Evolutionary conservation across 1,284 basidiomycete species (phyloP).

Genomic region (Ceratobasidium sp.): DNA sequence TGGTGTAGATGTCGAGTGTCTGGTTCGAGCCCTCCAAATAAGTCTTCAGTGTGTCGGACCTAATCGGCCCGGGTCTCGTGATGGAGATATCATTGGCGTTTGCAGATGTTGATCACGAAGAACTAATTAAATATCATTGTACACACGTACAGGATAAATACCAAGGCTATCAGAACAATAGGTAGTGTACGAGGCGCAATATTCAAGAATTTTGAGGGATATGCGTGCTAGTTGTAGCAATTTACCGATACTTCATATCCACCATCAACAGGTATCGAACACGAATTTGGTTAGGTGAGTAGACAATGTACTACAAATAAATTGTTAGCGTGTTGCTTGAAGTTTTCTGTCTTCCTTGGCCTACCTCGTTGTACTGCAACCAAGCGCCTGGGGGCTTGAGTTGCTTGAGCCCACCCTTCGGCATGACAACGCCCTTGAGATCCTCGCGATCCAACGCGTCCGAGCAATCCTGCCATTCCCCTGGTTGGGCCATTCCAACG

Average conservation of each 20-base stretch:
- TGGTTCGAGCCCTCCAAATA: not conserved
- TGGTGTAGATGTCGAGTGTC: not conserved
- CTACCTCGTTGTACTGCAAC: constrained; percentile 42
- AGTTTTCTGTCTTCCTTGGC: not conserved
- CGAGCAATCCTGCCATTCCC: constrained; percentile 40
- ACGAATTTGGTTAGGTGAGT: constrained; percentile 41
- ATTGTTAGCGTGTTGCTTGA: not conserved
- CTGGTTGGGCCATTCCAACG: constrained; percentile 39
- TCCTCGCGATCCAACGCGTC: constrained; percentile 39
- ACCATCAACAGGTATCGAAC: constrained; percentile 40
- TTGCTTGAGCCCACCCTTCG: constrained; percentile 36
- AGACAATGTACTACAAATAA: constrained; percentile 42
- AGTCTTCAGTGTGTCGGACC: constrained; percentile 24
- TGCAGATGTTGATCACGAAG: not conserved
- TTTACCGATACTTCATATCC: constrained; percentile 13
- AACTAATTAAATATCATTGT: constrained; percentile 11
- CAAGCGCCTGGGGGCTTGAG: constrained; percentile 20
- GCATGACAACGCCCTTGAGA: constrained; percentile 41
- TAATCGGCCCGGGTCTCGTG: constrained; percentile 16
- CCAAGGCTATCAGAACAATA: not conserved
- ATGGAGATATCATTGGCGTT: not conserved
- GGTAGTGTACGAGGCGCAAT: not conserved
- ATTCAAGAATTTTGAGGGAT: not conserved
- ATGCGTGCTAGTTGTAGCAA: not conserved
- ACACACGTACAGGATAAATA: constrained; percentile 8